Base-by-base conservation (phyloP, 2,329 filamentous ascomycete species). In the Pseudogymnoascus sp. region DNA sequence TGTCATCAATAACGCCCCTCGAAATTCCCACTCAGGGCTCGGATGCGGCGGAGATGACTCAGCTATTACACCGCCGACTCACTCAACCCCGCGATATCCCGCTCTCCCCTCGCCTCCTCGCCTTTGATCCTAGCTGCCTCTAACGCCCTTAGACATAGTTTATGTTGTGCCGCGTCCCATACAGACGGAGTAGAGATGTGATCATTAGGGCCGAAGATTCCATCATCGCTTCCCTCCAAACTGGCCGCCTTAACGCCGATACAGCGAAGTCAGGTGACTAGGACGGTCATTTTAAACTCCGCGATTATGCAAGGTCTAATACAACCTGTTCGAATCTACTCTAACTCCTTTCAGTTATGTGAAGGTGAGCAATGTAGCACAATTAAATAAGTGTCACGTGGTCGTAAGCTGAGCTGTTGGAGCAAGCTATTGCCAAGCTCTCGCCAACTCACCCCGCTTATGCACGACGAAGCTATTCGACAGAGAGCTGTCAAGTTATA, bases 11-110 rank as follows among this genome's bases (percentile, higher is more conserved):
- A 12, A n/a, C 42, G 42, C 21, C 45, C 39, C 21, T n/a, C 47
- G 47, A 57, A 57, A 57, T 57, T 34, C 51, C 34, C 51, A 57
- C 47, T 31, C 47, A 31, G 47, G 23, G 45, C 47, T 51, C 47
- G 47, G 47, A 18, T 34, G n/a, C 10, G 4, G 16, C 47, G 26
- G 26, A 31, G 26, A 57, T 57, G 47, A 57, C 47, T 57, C 47
- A 57, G 47, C 47, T 57, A 57, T 21, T 57, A 57, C 51, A 21
- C 29, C 51, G 18, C 18, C 31, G 31, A 34, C 31, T 34, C 31
- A 12, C 29, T 7, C 5, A 57, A 57, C 51, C 51, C 51, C 51
- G 51, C 51, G 29, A 57, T 34, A 31, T 34, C 51, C 51, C 51
- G 51, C 47, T 29, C n/a, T 26, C n/a, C 23, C 16, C 23, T 57